phyloP scores from a whole-genome alignment of 139 green algal genomes.

The Closterium sp. region DNA sequence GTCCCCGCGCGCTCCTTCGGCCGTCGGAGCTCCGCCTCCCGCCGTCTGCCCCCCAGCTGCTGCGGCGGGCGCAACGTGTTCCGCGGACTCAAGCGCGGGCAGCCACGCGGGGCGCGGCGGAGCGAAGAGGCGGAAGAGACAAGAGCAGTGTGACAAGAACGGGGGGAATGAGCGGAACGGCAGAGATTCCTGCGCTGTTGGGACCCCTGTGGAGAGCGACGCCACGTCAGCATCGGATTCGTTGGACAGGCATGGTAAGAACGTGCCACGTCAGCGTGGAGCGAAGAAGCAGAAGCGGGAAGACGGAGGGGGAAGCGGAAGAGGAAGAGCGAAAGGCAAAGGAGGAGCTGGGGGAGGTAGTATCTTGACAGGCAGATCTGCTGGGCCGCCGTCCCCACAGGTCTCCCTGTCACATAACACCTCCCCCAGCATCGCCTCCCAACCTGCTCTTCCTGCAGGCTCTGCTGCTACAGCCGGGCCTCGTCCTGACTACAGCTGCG shows the following conservation, averaged over 20 bases:
- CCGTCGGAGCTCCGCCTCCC: not conserved
- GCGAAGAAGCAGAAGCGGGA: not conserved
- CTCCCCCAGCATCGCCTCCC: not conserved
- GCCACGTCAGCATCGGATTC: not conserved
- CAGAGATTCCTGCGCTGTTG: not conserved
- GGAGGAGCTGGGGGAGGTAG: not conserved
- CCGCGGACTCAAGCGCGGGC: not conserved
- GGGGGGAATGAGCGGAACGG: not conserved
- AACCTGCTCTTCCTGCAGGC: not conserved
- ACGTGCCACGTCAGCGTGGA: not conserved
- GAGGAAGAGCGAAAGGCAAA: not conserved
- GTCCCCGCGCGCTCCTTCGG: not conserved
- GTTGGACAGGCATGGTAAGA: not conserved
- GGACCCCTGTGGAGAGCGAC: not conserved
- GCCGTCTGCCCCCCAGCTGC: not conserved
- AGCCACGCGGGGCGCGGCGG: not conserved
- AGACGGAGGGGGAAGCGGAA: not conserved
- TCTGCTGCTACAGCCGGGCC: not conserved
- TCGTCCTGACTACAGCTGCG: too few species aligned
- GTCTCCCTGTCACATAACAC: not conserved
- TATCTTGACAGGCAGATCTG: not conserved
- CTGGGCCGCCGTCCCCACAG: not conserved
- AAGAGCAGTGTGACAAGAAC: not conserved
- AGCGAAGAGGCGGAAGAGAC: not conserved
- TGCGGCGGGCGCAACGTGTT: not conserved